phyloP scores from a whole-genome alignment of 495 filamentous ascomycete genomes.

The Friedmanniomyces endolithicus region DNA sequence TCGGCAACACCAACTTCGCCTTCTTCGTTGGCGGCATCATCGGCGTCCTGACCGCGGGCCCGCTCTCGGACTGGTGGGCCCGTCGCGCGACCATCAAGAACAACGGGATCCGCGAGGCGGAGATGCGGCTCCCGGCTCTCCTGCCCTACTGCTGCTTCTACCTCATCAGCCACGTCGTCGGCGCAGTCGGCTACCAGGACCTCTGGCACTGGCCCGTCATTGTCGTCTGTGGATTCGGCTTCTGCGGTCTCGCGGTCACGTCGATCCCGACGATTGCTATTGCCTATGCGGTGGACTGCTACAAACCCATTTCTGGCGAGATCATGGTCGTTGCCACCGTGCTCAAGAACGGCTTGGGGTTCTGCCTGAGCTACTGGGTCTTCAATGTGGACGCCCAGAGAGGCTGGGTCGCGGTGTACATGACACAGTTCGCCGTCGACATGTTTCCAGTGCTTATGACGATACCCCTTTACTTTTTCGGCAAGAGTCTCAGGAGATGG shows the following conservation, averaged over 20 bases:
- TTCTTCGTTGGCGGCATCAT: slow-evolving; percentile 37
- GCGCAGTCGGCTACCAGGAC: slow-evolving; percentile 41
- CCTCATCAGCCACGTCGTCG: slow-evolving; percentile 44
- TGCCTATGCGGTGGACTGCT: slow-evolving; percentile 45
- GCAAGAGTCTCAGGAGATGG: slow-evolving; percentile 25
- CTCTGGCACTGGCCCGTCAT: slow-evolving; percentile 43
- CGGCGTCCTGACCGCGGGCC: slow-evolving; percentile 42
- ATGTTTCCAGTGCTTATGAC: slow-evolving; percentile 24
- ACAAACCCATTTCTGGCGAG: slow-evolving; percentile 47
- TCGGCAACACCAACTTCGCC: slow-evolving; percentile 28
- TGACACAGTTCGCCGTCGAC: slow-evolving; percentile 14
- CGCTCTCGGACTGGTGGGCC: slow-evolving; percentile 45
- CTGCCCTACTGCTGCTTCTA: slow-evolving; percentile 40
- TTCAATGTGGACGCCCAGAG: slow-evolving; percentile 19
- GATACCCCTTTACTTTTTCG: slow-evolving; percentile 23
- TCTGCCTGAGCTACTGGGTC: slow-evolving; percentile 20
- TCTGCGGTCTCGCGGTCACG: slow-evolving; percentile 41
- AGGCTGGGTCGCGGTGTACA: slow-evolving; percentile 20
- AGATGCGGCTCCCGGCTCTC: slow-evolving; percentile 49
- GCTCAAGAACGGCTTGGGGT: slow-evolving; percentile 46
- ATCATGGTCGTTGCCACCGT: slow-evolving; percentile 51
- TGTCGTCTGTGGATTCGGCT: slow-evolving; percentile 40
- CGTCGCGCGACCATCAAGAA: slow-evolving; percentile 44
- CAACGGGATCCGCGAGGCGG: slow-evolving; percentile 49
- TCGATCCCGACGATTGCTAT: slow-evolving; percentile 40